Percentiles rank a stretch among this genome's conserved stretches.
Conservation (phyloP, 257 asterid genomes). For the Solanum chilense region DNA sequence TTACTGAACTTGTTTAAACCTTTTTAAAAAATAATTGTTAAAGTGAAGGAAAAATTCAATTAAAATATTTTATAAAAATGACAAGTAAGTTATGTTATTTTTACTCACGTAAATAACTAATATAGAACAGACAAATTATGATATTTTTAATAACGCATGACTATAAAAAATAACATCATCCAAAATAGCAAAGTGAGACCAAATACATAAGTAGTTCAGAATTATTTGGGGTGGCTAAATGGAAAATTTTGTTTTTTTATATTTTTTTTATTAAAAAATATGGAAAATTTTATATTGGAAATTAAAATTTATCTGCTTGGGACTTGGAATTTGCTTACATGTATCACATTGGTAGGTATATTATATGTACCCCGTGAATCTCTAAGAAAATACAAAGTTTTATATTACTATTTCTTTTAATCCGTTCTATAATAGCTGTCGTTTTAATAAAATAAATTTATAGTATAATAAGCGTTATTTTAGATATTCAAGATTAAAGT, state of each 20-base stretch:
- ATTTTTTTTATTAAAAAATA: neutral
- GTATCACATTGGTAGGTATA: neutral
- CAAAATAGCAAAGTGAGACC: neutral
- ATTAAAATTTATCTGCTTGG: neutral
- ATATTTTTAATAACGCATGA: neutral
- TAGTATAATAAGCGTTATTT: too few relatives aligned
- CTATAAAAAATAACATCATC: neutral
- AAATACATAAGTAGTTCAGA: neutral
- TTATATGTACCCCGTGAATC: neutral
- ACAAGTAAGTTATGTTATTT: too few relatives aligned
- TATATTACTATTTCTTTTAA: too few relatives aligned
- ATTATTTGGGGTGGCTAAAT: neutral
- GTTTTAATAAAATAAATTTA: too few relatives aligned
- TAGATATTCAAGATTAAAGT: too few relatives aligned
- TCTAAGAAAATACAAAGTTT: neutral
- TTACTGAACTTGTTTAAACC: neutral
- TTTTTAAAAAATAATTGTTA: too few relatives aligned
- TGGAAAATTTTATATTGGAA: neutral
- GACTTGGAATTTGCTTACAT: neutral
- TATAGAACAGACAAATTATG: too few relatives aligned
- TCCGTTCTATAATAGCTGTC: too few relatives aligned
- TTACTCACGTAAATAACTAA: too few relatives aligned
- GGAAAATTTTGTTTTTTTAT: neutral
- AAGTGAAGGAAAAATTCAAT: neutral
- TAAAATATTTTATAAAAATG: too few relatives aligned